Evolutionary conservation across 306 rosid species (phyloP).

Genomic region (Chamaecrista fasciculata): DNA sequence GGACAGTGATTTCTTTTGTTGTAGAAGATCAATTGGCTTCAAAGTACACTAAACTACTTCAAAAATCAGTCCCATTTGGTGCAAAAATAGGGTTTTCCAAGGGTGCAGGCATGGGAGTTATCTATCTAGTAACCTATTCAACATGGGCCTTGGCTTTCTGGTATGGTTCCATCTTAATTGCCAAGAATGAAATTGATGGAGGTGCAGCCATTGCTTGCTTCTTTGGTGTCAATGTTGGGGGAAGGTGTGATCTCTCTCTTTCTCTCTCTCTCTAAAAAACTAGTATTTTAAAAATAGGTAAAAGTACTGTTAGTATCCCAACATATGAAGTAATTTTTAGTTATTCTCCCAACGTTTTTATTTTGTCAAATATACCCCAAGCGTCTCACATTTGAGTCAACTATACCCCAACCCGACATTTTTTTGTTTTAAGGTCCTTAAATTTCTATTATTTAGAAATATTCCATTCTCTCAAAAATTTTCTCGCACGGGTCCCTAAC

Average conservation of each 20-base stretch:
- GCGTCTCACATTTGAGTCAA: too few relatives aligned
- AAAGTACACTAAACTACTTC: slow-evolving; percentile 51
- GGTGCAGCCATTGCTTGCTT: slow-evolving; percentile 90
- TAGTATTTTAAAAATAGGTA: too few relatives aligned
- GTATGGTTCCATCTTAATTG: slow-evolving; percentile 70
- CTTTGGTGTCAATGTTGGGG: slow-evolving; percentile 87
- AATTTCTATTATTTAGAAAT: too few relatives aligned
- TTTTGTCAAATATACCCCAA: too few relatives aligned
- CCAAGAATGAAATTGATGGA: slow-evolving; percentile 55
- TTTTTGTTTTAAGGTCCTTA: too few relatives aligned
- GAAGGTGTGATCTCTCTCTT: slow-evolving; percentile 53
- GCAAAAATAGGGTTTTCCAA: slow-evolving; percentile 76
- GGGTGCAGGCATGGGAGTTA: slow-evolving; percentile 85
- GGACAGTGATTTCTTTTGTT: slow-evolving; percentile 89
- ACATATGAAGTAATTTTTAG: too few relatives aligned
- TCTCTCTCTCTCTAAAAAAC: neutral
- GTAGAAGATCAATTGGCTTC: slow-evolving; percentile 62
- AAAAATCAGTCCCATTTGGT: slow-evolving; percentile 65
- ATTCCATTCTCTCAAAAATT: too few relatives aligned
- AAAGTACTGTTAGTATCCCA: too few relatives aligned
- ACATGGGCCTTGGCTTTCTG: slow-evolving; percentile 96
- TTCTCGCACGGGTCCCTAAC: too few relatives aligned
- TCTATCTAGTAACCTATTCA: slow-evolving; percentile 76
- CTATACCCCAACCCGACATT: too few relatives aligned
- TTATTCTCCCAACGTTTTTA: too few relatives aligned